Evolutionary conservation across 495 filamentous ascomycete species (phyloP), one percentile per base, ranked within the genome.

Genomic region (Patellaria atrata): DNA sequence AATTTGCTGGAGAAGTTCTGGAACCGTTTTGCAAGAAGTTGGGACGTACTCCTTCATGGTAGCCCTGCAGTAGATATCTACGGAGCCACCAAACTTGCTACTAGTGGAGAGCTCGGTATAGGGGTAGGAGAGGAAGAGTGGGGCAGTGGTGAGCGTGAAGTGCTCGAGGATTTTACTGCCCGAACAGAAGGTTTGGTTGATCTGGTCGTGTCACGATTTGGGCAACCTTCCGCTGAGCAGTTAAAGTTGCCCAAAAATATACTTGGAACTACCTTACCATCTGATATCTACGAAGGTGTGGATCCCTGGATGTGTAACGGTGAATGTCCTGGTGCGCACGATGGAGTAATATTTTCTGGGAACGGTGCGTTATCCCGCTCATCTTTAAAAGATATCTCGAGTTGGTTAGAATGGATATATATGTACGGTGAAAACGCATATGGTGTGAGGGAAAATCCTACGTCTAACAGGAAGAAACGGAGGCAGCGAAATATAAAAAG

Each of bases 71-170:
- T 76, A 3, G 75, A 75, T 37, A 67, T 91, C 3, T 82, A 80
- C 45, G 74, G 77, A 16, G 83, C 82, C 2, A 71, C 94, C 41
- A 94, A 94, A 56, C 71, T 96, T 27, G 83, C 89, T 11, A 82
- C 79, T 17, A 81, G 82, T 23, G 89, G 87, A 4, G 84, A 93
- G 57, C 72, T 94, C 16, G 91, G 89, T 12, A 70, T 93, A 11
- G 91, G 91, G 1, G 85, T 94, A 9, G 89, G 86, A 20, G 85
- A 93, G 50, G 85, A 94, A 58, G 82, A 93, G 39, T 74, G 85
- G 61, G 85, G 86, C 2, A 92, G 83, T 44, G 83, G 82, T 10
- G 85, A 93, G 59, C 61, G 86, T 47, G 84, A 85, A 46, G 87
- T 94, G 1, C 62, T 99, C 1, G 89, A 92, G 53, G 82, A 80